Conservation (phyloP, 2,329 filamentous ascomycete species). For the Paecilomyces sp. region DNA sequence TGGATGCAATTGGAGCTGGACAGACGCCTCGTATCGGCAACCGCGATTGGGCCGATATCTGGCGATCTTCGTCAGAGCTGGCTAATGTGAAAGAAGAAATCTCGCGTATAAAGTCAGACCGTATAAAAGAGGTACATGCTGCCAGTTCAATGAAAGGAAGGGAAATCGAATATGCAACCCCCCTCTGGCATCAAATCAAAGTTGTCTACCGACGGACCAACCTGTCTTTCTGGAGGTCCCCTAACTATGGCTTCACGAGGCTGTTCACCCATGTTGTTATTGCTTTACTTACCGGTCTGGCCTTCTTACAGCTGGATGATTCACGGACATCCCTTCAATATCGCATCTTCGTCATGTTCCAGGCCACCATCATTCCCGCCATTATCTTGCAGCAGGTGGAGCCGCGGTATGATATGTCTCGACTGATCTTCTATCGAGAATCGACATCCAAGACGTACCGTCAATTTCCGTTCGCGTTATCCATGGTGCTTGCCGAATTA, state of each 20-base stretch:
- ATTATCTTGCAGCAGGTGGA: slow-evolving; percentile 79
- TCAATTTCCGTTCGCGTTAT: slow-evolving; percentile 67
- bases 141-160: slow-evolving; percentile 34
- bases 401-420: slow-evolving; percentile 72
- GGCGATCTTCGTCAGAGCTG: slow-evolving; percentile 51
- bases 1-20: slow-evolving; percentile 62
- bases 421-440: slow-evolving; percentile 80
- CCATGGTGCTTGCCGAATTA: slow-evolving; percentile 75
- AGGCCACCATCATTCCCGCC: slow-evolving; percentile 72
- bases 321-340: slow-evolving; percentile 73
- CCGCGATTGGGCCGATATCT: slow-evolving; percentile 57
- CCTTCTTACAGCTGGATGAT: slow-evolving; percentile 70
- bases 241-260: slow-evolving; percentile 83
- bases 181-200: slow-evolving; percentile 70
- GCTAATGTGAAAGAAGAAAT: slow-evolving; percentile 61
- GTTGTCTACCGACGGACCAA: slow-evolving; percentile 67
- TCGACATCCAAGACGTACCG: slow-evolving; percentile 80
- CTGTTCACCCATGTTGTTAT: slow-evolving; percentile 79
- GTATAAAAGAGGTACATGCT: slow-evolving; percentile 42
- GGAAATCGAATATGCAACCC: slow-evolving; percentile 76
- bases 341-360: slow-evolving; percentile 84
- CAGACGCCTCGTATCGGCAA: slow-evolving; percentile 56
- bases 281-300: slow-evolving; percentile 69
- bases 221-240: slow-evolving; percentile 74
- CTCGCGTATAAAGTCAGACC: slow-evolving; percentile 55